Evolutionary conservation across 2,329 filamentous ascomycete genomes (phyloP).

Genomic region (Fusarium sulawesiense): DNA sequence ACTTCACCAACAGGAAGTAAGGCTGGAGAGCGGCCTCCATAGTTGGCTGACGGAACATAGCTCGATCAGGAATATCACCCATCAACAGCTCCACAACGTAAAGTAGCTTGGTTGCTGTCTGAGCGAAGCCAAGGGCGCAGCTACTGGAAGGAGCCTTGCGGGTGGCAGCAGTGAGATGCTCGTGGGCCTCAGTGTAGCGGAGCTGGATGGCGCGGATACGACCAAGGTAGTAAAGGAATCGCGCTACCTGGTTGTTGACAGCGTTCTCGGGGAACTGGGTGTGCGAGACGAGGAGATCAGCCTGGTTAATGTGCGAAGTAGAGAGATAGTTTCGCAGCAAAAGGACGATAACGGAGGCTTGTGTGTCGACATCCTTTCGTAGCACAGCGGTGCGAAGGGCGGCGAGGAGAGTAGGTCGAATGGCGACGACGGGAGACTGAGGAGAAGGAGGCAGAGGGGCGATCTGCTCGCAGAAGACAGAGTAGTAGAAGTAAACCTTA

Average conservation of each 20-base stretch:
- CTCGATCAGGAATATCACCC: conserved; percentile 97
- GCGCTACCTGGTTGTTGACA: conserved; percentile 97
- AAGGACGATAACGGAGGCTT: conserved; percentile 94
- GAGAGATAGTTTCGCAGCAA: conserved; percentile 95
- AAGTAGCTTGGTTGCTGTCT: conserved; percentile 95
- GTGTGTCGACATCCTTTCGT: conserved; percentile 96
- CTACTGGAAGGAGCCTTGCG: conserved; percentile 92
- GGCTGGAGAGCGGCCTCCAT: conserved; percentile 90
- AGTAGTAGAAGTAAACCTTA: conserved; percentile 98
- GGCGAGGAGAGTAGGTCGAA: conserved; percentile 86
- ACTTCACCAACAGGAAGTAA: conserved; percentile 93
- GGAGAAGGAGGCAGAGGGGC: conserved; percentile 88
- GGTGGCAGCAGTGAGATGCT: conserved; percentile 91
- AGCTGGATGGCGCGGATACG: conserved; percentile 97
- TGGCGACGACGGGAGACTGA: conserved; percentile 85
- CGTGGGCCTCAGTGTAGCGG: conserved; percentile 95
- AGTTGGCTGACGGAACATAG: conserved; percentile 88
- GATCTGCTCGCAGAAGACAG: conserved; percentile 92
- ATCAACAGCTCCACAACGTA: conserved; percentile 96
- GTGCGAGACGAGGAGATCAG: conserved; percentile 94
- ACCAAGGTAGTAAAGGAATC: conserved; percentile 97
- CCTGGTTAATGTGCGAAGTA: conserved; percentile 96
- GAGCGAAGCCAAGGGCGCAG: conserved; percentile 92
- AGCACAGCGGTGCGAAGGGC: conserved; percentile 95
- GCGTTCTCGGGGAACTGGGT: conserved; percentile 94